Base-by-base conservation (phyloP, 805 yeast species). In the Hanseniaspora pseudoguilliermondii region DNA sequence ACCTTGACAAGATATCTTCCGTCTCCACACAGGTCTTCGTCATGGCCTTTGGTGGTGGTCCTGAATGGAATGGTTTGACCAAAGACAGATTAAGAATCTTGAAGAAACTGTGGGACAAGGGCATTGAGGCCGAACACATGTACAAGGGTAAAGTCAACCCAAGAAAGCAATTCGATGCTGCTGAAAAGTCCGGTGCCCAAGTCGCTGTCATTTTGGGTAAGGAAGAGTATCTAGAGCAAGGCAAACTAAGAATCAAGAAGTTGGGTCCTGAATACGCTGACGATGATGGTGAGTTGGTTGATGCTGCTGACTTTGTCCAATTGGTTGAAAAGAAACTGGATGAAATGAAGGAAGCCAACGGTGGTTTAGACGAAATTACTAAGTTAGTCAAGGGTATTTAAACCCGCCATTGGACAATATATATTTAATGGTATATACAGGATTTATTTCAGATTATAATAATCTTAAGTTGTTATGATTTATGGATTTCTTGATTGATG, bases 31-130 rank as follows among this genome's bases (percentile, higher is more conserved):
- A 93, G 69, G 97, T 87, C 15, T 93, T 76, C 66, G 84, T 93
- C 50, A 90, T 93, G 96, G 97, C 98, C 1, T 90, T 93, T 66
- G 98, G 98, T 61, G 97, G 97, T 65, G 98, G 97, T 64, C 86
- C 86, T 63, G 95, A 84, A 59, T 90, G 97, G 97, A 81, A 76
- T 58, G 98, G 97, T 7, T 88, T 86, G 73, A 73, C 93, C 65
- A 79, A 82, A 57, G 97, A 93, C 73, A 84, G 98, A 74, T 89
- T 93, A 96, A 64, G 77, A 34, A 78, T 93, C 48, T 81, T 96
- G 54, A 83, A 87, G 65, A 69, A 75, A 63, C 77, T 93, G 63
- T 93, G 98, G 98, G 75, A 75, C 42, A 84, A 84, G 9, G 96
- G 93, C 38, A 82, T 93, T 60, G 95, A 87, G 67, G 76, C 95